Percentiles rank a stretch among this genome's conserved stretches.
Evolutionary conservation across 169 alveolate genomes (phyloP).

Genomic region (Perkinsus marinus): DNA sequence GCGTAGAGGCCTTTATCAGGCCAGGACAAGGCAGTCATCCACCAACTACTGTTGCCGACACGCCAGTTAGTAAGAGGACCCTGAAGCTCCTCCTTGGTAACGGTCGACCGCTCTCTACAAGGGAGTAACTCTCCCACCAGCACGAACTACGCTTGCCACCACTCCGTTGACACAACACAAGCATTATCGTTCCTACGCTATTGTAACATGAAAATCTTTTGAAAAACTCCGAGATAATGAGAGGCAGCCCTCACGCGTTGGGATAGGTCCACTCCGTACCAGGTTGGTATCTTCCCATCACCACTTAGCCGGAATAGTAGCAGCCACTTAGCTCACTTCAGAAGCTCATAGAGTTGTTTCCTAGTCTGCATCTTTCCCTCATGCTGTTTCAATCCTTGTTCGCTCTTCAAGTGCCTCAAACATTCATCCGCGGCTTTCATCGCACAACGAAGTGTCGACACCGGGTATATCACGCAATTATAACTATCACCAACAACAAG

Average conservation of each 20-base stretch:
- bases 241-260: not conserved
- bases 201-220: too few species aligned
- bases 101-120: too few species aligned
- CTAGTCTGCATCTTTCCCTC: conserved; percentile 41
- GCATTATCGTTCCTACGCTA: too few species aligned
- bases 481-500: conserved; percentile 32
- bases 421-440: conserved; percentile 49
- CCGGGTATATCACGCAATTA: conserved; percentile 67
- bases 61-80: too few species aligned
- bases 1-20: too few species aligned
- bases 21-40: too few species aligned
- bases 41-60: too few species aligned
- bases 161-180: too few species aligned
- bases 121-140: too few species aligned
- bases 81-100: too few species aligned
- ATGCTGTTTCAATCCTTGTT: not conserved
- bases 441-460: conserved; percentile 64
- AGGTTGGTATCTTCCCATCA: conserved; percentile 35
- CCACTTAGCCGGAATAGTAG: not conserved
- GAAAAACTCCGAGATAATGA: too few species aligned
- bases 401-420: not conserved
- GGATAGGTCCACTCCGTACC: conserved; percentile 58
- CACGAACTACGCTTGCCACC: too few species aligned
- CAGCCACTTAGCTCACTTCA: not conserved
- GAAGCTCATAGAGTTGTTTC: conserved; percentile 33